Conservation (phyloP, 2,329 filamentous ascomycete species). For the Verticillium albo-atrum region DNA sequence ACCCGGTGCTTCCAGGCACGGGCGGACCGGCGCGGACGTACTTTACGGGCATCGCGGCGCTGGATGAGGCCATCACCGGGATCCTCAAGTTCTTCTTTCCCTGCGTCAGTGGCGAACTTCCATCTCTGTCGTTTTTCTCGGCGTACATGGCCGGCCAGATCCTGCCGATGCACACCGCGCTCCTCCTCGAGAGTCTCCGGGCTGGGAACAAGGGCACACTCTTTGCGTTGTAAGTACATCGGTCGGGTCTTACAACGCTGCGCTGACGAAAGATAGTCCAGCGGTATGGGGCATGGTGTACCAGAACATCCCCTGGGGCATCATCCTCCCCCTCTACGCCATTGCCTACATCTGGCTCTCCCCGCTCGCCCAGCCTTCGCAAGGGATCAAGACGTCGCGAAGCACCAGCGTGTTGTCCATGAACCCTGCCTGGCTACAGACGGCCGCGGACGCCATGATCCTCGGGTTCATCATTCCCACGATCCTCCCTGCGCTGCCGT, state of each 20-base stretch:
- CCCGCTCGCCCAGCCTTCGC: constrained; percentile 6
- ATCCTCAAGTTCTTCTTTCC: constrained; percentile 14
- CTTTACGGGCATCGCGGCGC: constrained; percentile 12
- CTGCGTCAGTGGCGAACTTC: constrained; percentile 8
- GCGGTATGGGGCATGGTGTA: constrained; percentile 15
- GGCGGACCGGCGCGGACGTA: not conserved
- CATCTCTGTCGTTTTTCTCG: constrained; percentile 11
- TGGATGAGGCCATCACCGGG: constrained; percentile 13
- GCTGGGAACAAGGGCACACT: constrained; percentile 13
- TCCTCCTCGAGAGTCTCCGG: constrained; percentile 15
- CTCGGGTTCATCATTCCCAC: constrained; percentile 15
- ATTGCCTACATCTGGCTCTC: constrained; percentile 16
- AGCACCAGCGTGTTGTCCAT: constrained; percentile 10
- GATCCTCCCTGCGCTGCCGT: constrained; percentile 10
- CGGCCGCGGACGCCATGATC: constrained; percentile 8
- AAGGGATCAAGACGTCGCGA: not conserved
- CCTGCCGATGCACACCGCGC: constrained; percentile 11
- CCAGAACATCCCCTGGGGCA: constrained; percentile 16
- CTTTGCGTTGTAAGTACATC: constrained; percentile 12
- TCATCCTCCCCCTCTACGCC: constrained; percentile 16
- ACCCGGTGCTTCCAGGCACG: not conserved
- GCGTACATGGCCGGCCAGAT: constrained; percentile 16
- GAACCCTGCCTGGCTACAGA: constrained; percentile 4
- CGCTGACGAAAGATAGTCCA: constrained; percentile 4
- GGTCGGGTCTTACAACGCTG: not conserved